Percentiles rank a stretch among this genome's conserved stretches.
These are phyloP conservation scores for Fusarium xyrophilum DNA, from an alignment of 2,329 filamentous ascomycete genomes.

Conservation along the genomic window DNA sequence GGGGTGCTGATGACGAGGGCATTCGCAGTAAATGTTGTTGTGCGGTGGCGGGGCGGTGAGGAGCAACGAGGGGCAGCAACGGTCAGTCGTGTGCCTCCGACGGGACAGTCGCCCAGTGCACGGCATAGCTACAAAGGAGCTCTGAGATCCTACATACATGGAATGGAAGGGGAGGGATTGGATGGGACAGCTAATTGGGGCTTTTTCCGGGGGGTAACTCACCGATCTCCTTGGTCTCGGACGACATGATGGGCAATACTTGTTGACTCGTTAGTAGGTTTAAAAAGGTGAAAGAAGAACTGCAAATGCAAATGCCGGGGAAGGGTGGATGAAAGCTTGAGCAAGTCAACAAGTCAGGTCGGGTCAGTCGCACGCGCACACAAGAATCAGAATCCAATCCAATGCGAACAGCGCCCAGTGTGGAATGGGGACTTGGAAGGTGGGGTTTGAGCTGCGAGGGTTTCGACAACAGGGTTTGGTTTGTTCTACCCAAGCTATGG, in stretches of 20 bases:
- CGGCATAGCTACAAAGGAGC: conserved; percentile 7
- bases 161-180: not conserved
- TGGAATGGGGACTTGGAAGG: conserved; percentile 29
- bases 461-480: conserved; percentile 35
- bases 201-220: conserved; percentile 34
- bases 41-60: conserved; percentile 38
- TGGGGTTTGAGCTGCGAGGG: conserved; percentile 38
- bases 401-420: conserved; percentile 28
- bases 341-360: conserved; percentile 35
- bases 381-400: conserved; percentile 18
- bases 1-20: conserved; percentile 37
- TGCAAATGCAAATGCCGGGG: conserved; percentile 32
- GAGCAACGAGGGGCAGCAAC: conserved; percentile 38
- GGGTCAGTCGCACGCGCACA: conserved; percentile 31
- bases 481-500: not conserved
- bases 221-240: conserved; percentile 56
- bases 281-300: conserved; percentile 31
- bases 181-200: conserved; percentile 2
- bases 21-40: conserved; percentile 36
- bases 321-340: conserved; percentile 36
- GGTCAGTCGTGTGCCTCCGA: conserved; percentile 2
- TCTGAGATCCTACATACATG: not conserved
- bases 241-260: conserved; percentile 52
- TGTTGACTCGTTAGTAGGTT: conserved; percentile 29
- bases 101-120: conserved; percentile 8